These are phyloP conservation scores for Rhodosorus marinus DNA, from an alignment of 23 red algal species.

Conservation along the genomic window DNA sequence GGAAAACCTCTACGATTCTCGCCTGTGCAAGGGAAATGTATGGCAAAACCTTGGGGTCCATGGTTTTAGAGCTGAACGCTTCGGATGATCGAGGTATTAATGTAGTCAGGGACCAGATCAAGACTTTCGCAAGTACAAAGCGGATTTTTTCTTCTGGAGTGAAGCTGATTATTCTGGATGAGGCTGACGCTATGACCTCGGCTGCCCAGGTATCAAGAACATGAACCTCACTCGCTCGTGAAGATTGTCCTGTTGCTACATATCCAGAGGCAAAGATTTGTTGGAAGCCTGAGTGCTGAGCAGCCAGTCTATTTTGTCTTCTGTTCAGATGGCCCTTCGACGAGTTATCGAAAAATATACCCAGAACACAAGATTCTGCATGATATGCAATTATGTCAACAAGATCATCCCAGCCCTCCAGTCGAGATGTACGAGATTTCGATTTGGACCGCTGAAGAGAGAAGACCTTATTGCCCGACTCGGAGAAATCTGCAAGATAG, in stretches of 20 bases:
- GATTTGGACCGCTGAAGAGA: conserved; percentile 67
- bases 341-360: conserved; percentile 86
- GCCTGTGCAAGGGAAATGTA: conserved; percentile 93
- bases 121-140: conserved; percentile 80
- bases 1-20: conserved; percentile 87
- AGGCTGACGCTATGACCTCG: conserved; percentile 95
- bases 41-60: conserved; percentile 41
- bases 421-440: conserved; percentile 86
- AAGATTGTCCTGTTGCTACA: too few species aligned
- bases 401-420: conserved; percentile 95
- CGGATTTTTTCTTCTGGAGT: conserved; percentile 64
- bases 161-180: conserved; percentile 89
- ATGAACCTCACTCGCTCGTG: too few species aligned
- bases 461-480: conserved; percentile 43
- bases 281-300: too few species aligned
- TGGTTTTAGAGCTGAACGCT: conserved; percentile 98
- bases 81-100: conserved; percentile 97
- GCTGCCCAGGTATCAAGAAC: too few species aligned
- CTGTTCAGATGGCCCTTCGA: conserved; percentile 88
- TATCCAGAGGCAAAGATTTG: too few species aligned
- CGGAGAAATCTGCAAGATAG: conserved; percentile 29
- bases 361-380: conserved; percentile 77
- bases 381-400: conserved; percentile 99
- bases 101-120: conserved; percentile 91
- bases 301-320: too few species aligned